A percentile compares a stretch with the other conserved stretches of the same genome.
These are phyloP conservation scores for Trichoderma citrinoviride DNA, from an alignment of 2,329 filamentous ascomycete genomes.

Conservation along the genomic window DNA sequence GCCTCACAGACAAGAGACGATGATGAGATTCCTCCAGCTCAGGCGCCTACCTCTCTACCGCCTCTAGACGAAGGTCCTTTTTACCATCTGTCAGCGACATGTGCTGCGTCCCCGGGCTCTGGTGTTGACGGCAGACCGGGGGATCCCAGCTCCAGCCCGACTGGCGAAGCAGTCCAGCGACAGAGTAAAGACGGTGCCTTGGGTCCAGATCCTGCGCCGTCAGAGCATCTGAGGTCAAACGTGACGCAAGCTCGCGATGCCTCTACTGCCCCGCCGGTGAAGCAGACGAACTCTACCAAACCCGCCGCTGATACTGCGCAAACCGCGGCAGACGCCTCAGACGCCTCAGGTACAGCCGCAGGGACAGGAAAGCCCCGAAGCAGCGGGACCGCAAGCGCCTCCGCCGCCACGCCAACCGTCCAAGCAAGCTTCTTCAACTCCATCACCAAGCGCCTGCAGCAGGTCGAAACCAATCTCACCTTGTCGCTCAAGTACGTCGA, in stretches of 20 bases:
- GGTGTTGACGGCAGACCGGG: not conserved
- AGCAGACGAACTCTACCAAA: constrained; percentile 7
- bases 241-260: not conserved
- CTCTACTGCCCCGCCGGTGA: not conserved
- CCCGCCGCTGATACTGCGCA: not conserved
- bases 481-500: constrained; percentile 94
- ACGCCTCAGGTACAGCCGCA: not conserved
- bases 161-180: not conserved
- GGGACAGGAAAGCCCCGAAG: constrained; percentile 23
- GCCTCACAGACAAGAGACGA: not conserved
- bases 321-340: not conserved
- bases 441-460: constrained; percentile 85
- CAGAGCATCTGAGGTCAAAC: not conserved
- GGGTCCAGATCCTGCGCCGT: not conserved
- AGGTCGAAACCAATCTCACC: constrained; percentile 89
- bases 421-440: constrained; percentile 99
- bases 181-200: not conserved
- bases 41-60: not conserved
- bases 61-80: constrained; percentile 1
- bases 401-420: constrained; percentile 65
- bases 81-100: constrained; percentile 8
- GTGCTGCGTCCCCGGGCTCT: not conserved
- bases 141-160: not conserved
- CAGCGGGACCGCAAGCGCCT: constrained; percentile 30
- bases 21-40: not conserved